Evolutionary conservation across 202 grass and related monocot genomes (phyloP).

Genomic region (Musa balbisiana): DNA sequence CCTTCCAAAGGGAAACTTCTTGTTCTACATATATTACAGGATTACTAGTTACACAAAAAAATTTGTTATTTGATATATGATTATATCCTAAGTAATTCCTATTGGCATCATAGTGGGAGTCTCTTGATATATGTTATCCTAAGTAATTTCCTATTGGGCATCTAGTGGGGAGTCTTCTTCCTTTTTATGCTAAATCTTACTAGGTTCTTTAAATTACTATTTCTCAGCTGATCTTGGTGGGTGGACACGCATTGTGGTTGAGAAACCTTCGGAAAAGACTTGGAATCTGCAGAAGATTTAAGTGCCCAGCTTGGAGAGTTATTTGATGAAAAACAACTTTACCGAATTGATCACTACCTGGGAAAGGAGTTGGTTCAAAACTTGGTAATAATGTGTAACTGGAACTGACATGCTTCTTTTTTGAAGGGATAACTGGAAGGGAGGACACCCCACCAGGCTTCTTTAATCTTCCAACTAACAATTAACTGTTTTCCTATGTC

Average conservation of each 20-base stretch:
- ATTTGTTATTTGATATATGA: neutral
- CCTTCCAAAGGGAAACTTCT: neutral
- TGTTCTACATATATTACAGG: neutral
- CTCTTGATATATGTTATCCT: neutral
- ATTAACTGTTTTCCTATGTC: neutral
- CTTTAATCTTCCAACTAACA: neutral
- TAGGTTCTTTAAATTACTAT: neutral
- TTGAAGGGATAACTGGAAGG: neutral
- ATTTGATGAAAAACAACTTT: constrained; percentile 85
- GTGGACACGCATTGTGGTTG: constrained; percentile 91
- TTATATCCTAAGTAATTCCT: neutral
- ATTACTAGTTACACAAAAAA: neutral
- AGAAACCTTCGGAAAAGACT: constrained; percentile 96
- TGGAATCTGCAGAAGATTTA: constrained; percentile 87
- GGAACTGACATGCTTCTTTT: constrained; percentile 21
- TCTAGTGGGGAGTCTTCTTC: neutral
- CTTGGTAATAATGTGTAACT: constrained; percentile 57
- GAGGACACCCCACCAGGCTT: neutral
- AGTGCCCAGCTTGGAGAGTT: constrained; percentile 85
- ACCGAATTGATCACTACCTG: constrained; percentile 98
- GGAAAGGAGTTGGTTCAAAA: constrained; percentile 99
- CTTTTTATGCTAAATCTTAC: neutral
- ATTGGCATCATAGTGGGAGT: neutral
- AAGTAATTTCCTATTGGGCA: neutral
- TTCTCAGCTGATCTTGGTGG: constrained; percentile 55